Base-by-base conservation (phyloP, 2,329 filamentous ascomycete species). In the Venturia pyrina region DNA sequence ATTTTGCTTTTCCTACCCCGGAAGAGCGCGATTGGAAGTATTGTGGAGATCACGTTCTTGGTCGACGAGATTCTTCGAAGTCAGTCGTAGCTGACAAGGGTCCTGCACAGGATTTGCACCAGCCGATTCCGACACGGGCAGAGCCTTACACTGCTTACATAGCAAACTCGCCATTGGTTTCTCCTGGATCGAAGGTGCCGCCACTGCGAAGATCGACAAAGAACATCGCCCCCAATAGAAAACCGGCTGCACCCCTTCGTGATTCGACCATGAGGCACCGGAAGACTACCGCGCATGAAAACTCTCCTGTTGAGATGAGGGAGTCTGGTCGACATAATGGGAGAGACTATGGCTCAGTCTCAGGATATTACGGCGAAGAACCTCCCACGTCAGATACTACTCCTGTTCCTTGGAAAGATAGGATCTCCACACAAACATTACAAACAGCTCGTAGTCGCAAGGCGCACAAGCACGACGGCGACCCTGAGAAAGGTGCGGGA, bases 21-120 rank as follows among this genome's bases (percentile, higher is more conserved):
- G 53, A 59, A 59, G 53, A 59, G 17, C 53, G 53, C 15, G 53
- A 59, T 5, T 59, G 53, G 53, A 59, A 37, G 13, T 59, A 59
- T 37, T 59, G 53, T 59, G 53, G 53, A 37, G 53, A 59, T 21
- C 53, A 37, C 53, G 28, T 59, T 59, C 19, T 59, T 1, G 53
- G 53, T 37, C 53, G 53, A 59, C 53, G 32, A n/a, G 53, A 19
- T n/a, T 59, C 53, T 19, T 59, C 28, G 15, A 59, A 59, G 32
- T 34, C 28, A 37, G 13, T 37, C 19, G 53, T 11, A 19, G 32
- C 53, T 59, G 53, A 34, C 53, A 59, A 37, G n/a, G 53, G 32
- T 37, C 15, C 19, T 19, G 53, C 11, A 34, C 28, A 59, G 53
- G 19, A 34, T 10, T 5, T 59, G 17, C 53, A 59, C 8, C 28